Percentiles rank a stretch among this genome's conserved stretches.
These are phyloP conservation scores for Lactarius evosmus DNA, from an alignment of 768 basidiomycete genomes.

Conservation along the genomic window DNA sequence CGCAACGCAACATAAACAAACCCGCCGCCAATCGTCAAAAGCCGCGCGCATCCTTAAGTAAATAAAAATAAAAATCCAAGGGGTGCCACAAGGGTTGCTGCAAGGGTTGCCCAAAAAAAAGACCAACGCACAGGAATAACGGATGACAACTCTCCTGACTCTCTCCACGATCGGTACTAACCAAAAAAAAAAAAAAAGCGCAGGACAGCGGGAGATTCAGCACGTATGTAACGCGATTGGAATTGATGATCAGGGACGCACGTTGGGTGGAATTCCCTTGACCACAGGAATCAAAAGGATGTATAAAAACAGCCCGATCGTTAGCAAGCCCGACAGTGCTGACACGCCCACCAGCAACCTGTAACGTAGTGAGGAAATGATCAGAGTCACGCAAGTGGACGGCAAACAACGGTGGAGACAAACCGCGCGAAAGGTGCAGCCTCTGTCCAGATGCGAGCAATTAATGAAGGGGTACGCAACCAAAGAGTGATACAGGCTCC, in stretches of 20 bases:
- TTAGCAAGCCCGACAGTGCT: conserved; percentile 55
- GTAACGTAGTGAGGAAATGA: conserved; percentile 6
- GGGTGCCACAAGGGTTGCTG: not conserved
- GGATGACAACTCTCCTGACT: conserved; percentile 63
- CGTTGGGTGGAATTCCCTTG: conserved; percentile 65
- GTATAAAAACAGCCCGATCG: conserved; percentile 68
- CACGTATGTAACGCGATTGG: not conserved
- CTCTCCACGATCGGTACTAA: conserved; percentile 72
- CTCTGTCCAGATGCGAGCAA: conserved; percentile 44
- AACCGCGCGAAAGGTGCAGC: conserved; percentile 55
- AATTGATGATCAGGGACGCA: conserved; percentile 37
- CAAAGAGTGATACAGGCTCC: conserved; percentile 62
- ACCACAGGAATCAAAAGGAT: conserved; percentile 65
- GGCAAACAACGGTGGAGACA: not conserved
- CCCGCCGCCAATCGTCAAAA: not conserved
- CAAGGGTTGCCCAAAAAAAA: not conserved
- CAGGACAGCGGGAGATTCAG: conserved; percentile 30
- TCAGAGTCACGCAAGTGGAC: not conserved
- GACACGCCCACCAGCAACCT: conserved; percentile 55
- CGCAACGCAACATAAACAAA: not conserved
- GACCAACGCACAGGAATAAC: conserved; percentile 52
- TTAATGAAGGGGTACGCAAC: conserved; percentile 52
- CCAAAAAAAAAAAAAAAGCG: conserved; percentile 8
- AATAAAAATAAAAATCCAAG: not conserved
- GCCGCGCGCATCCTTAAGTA: not conserved